Conservation (phyloP, 1,139 yeast species). For the Kodamaea plutei region DNA sequence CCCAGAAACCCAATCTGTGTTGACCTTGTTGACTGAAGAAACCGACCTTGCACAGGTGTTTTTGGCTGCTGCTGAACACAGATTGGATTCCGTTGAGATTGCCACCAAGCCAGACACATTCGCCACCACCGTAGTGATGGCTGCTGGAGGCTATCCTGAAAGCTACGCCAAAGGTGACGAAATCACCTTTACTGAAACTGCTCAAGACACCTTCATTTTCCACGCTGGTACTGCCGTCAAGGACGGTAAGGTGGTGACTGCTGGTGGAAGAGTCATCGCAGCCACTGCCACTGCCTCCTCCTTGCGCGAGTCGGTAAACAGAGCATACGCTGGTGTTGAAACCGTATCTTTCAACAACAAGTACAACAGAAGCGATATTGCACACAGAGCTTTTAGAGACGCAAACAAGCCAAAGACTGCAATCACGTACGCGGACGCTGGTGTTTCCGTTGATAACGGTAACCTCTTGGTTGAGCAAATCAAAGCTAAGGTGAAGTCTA, state of each 20-base stretch:
- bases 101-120: slow-evolving; percentile 56
- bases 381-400: slow-evolving; percentile 87
- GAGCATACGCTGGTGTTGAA: slow-evolving; percentile 82
- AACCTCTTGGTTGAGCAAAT: slow-evolving; percentile 85
- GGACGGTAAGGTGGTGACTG: slow-evolving; percentile 64
- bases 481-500: slow-evolving; percentile 88
- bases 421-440: slow-evolving; percentile 87
- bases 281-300: slow-evolving; percentile 80
- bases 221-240: slow-evolving; percentile 84
- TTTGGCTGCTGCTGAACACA: slow-evolving; percentile 91
- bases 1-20: slow-evolving; percentile 96
- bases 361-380: slow-evolving; percentile 89
- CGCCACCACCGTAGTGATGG: slow-evolving; percentile 90
- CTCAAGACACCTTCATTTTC: slow-evolving; percentile 66
- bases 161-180: slow-evolving; percentile 80
- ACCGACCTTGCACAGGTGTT: slow-evolving; percentile 90
- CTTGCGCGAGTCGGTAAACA: slow-evolving; percentile 74
- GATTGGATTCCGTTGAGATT: slow-evolving; percentile 80
- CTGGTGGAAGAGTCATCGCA: slow-evolving; percentile 97
- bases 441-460: slow-evolving; percentile 97
- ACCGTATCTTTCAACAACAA: slow-evolving; percentile 67
- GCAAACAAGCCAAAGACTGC: slow-evolving; percentile 20
- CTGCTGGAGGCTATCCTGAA: slow-evolving; percentile 98
- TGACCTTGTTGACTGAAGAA: slow-evolving; percentile 76
- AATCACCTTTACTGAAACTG: slow-evolving; percentile 55